Percentiles rank a stretch among this genome's conserved stretches.
Evolutionary conservation across 768 basidiomycete genomes (phyloP).

Genomic region (Russula vinacea): DNA sequence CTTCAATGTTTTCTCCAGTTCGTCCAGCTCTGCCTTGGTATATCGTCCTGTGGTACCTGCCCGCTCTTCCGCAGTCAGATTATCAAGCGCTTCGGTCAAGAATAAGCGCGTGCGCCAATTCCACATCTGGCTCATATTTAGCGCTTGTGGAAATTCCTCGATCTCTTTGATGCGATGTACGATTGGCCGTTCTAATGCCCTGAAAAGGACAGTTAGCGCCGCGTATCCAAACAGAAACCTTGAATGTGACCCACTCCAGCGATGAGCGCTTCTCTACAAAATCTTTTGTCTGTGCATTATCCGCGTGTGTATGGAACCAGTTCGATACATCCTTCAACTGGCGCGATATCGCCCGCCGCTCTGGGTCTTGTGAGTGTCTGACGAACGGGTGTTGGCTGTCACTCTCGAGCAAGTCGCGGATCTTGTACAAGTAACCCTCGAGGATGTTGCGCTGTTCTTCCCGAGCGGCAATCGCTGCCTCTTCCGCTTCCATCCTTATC

Average conservation of each 20-base stretch:
- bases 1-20: constrained; percentile 68
- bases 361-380: constrained; percentile 73
- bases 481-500: constrained; percentile 71
- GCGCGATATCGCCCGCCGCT: constrained; percentile 62
- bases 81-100: constrained; percentile 72
- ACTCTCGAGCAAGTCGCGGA: constrained; percentile 77
- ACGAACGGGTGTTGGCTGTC: constrained; percentile 70
- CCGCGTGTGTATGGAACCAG: constrained; percentile 86
- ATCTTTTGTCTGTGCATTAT: constrained; percentile 72
- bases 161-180: constrained; percentile 88
- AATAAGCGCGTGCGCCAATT: constrained; percentile 87
- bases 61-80: constrained; percentile 63
- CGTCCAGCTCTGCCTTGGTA: constrained; percentile 81
- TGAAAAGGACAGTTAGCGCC: constrained; percentile 35
- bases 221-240: neutral
- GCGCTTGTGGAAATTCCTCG: constrained; percentile 74
- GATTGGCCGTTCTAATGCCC: constrained; percentile 75
- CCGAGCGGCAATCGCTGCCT: constrained; percentile 68
- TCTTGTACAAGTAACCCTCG: constrained; percentile 89
- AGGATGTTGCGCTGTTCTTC: constrained; percentile 91
- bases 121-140: constrained; percentile 83
- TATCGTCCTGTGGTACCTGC: constrained; percentile 70
- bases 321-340: constrained; percentile 69
- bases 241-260: constrained; percentile 65
- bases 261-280: constrained; percentile 72